Evolutionary conservation across 495 filamentous ascomycete genomes (phyloP), one percentile per base, ranked within the genome.

Genomic region (Aspergillus heteromorphus): DNA sequence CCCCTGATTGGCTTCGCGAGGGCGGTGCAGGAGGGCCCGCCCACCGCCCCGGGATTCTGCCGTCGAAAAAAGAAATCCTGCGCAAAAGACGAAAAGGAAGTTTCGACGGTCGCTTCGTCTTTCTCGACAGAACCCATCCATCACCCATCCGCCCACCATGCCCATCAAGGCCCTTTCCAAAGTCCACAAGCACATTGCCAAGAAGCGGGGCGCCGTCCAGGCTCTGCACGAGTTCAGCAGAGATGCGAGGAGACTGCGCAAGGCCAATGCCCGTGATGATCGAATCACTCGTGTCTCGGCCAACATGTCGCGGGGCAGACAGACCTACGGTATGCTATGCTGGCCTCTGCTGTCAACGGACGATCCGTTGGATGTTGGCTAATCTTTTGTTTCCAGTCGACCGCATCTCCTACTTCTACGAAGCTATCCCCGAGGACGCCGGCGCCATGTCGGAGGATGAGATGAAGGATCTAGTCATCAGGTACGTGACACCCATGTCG

Each of bases 151-250:
- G 20, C 45, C 31, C 49, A 64, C 29, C 69, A 95, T 95, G 91
- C 82, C 89, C 13, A n/a, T n/a, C n/a, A 88, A 85, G 59, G 81
- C 81, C 55, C 65, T 95, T 13, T 69, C 81, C 45, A 95, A 91
- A 61, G 85, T 91, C 34, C 85, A 88, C 52, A 97, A 95, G 73
- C 83, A 89, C 54, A 88, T 95, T 45, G 67, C 82, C 18, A 92
- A 92, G 74, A 87, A 87, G 71, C 81, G 82, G 47, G 83, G 81
- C 14, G 76, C 76, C 14, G 75, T 86, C 47, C 80, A 81, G 19
- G 77, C 84, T 13, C 76, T 97, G 13, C 90, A 97, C 65, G 85
- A 89, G 63, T 87, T 88, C 67, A 93, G 88, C 63, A 79, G 91
- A 55, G 87, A 95, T 70, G 83, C 83, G 8, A 83, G 84, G 59